These are phyloP conservation scores for Agrocybe chaxingu DNA, from an alignment of 768 basidiomycete species.

Conservation along the genomic window DNA sequence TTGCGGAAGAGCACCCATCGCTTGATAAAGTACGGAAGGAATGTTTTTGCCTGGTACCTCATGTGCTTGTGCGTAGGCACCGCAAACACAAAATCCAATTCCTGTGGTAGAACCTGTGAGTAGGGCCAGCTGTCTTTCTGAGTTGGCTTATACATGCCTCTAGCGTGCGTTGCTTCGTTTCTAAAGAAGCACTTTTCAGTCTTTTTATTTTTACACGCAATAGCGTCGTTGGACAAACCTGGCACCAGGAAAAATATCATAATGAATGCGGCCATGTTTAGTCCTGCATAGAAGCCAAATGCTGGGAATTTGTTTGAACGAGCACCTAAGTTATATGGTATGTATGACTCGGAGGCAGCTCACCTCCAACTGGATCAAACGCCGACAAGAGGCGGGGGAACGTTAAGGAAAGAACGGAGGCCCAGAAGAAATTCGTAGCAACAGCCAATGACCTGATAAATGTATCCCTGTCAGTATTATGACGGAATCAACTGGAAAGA, in stretches of 20 bases:
- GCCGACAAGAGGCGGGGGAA: conserved; percentile 56
- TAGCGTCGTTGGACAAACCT: conserved; percentile 24
- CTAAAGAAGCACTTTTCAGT: conserved; percentile 15
- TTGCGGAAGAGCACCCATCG: conserved; percentile 37
- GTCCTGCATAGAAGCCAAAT: conserved; percentile 51
- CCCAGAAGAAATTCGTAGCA: conserved; percentile 49
- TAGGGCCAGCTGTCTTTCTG: neutral
- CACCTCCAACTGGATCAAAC: conserved; percentile 39
- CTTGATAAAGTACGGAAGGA: conserved; percentile 44
- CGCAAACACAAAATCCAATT: conserved; percentile 43
- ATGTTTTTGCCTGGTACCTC: conserved; percentile 34
- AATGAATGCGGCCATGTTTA: conserved; percentile 44
- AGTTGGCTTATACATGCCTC: conserved; percentile 15
- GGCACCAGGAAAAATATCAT: conserved; percentile 53
- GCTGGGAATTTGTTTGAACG: conserved; percentile 22
- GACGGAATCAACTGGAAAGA: conserved; percentile 14
- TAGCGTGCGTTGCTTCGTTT: conserved; percentile 48
- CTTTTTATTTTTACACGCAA: neutral
- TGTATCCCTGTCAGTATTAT: conserved; percentile 23
- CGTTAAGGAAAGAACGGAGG: conserved; percentile 49
- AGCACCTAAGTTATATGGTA: conserved; percentile 1
- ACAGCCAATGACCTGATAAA: conserved; percentile 50
- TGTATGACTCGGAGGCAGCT: conserved; percentile 41
- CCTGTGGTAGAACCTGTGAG: conserved; percentile 8
- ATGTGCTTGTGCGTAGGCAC: conserved; percentile 42